phyloP scores from a whole-genome alignment of 352 stramenopile genomes.

The Blastocystis sp. region DNA sequence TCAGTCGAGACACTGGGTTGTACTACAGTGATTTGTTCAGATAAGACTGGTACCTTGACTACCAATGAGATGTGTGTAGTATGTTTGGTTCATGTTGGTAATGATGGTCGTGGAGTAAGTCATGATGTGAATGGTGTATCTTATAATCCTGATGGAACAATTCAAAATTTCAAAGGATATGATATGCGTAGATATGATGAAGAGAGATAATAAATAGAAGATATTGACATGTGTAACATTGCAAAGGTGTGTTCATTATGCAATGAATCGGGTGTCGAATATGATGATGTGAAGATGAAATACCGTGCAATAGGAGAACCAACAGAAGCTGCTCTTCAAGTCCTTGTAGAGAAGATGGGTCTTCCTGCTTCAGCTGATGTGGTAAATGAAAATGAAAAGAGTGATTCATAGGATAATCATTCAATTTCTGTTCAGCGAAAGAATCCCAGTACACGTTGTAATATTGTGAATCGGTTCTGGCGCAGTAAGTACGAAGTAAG shows the following conservation, averaged over 20 bases:
- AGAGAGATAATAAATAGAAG: background rate
- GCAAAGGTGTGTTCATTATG: slow-evolving; percentile 74
- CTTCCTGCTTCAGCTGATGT: slow-evolving; percentile 66
- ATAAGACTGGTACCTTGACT: slow-evolving; percentile 88
- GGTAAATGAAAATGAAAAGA: background rate
- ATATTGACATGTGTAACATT: background rate
- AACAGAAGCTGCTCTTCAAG: slow-evolving; percentile 89
- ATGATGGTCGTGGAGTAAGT: background rate
- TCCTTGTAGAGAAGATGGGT: slow-evolving; percentile 86
- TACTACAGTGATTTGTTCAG: slow-evolving; percentile 66
- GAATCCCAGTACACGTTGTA: background rate
- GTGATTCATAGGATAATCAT: background rate
- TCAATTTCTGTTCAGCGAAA: background rate
- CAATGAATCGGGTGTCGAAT: slow-evolving; percentile 83
- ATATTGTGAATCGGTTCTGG: slow-evolving; percentile 60
- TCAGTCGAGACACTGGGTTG: slow-evolving; percentile 94
- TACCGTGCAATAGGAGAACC: slow-evolving; percentile 66
- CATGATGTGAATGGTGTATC: slow-evolving; percentile 79
- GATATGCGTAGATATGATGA: too few species aligned
- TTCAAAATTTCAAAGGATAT: slow-evolving; percentile 67
- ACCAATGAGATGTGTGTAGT: slow-evolving; percentile 89
- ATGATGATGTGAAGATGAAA: slow-evolving; percentile 38
- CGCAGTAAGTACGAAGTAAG: slow-evolving; percentile 75
- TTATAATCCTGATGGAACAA: slow-evolving; percentile 79
- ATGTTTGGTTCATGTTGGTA: background rate